These are phyloP conservation scores for Rhizopus delemar DNA, from an alignment of 371 early-diverging fungal genomes.

Conservation along the genomic window DNA sequence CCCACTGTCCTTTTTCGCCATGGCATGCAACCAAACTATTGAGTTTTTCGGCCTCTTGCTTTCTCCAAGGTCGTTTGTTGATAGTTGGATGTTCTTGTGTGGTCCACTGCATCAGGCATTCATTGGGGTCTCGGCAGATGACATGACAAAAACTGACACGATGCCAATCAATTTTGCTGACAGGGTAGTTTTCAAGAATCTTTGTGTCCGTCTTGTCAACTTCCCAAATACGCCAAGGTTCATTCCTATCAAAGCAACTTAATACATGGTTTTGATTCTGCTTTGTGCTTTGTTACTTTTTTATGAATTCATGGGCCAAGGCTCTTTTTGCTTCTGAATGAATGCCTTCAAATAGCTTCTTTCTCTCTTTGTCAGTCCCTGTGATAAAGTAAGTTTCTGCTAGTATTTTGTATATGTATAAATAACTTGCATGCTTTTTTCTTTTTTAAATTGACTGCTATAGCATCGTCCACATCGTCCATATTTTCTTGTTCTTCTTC, in stretches of 20 bases:
- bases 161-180: constrained; percentile 70
- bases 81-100: constrained; percentile 82
- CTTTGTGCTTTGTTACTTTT: constrained; percentile 20
- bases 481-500: background rate
- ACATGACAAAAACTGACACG: constrained; percentile 65
- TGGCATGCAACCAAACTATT: constrained; percentile 45
- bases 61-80: constrained; percentile 72
- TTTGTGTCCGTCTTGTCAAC: constrained; percentile 49
- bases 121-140: constrained; percentile 59
- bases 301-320: constrained; percentile 18
- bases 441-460: constrained; percentile 1
- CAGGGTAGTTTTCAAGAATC: constrained; percentile 56
- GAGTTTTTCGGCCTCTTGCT: constrained; percentile 55
- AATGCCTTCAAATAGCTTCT: constrained; percentile 28
- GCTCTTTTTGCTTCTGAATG: constrained; percentile 31
- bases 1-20: constrained; percentile 61
- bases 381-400: background rate
- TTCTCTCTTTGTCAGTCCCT: constrained; percentile 36
- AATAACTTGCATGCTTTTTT: constrained; percentile 8
- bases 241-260: constrained; percentile 17
- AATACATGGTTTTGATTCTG: background rate
- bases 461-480: background rate
- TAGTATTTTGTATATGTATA: too few species aligned
- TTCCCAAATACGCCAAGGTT: constrained; percentile 39
- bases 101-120: constrained; percentile 84